Evolutionary conservation across 2,329 filamentous ascomycete genomes (phyloP).

Genomic region (Fusarium multiceps): DNA sequence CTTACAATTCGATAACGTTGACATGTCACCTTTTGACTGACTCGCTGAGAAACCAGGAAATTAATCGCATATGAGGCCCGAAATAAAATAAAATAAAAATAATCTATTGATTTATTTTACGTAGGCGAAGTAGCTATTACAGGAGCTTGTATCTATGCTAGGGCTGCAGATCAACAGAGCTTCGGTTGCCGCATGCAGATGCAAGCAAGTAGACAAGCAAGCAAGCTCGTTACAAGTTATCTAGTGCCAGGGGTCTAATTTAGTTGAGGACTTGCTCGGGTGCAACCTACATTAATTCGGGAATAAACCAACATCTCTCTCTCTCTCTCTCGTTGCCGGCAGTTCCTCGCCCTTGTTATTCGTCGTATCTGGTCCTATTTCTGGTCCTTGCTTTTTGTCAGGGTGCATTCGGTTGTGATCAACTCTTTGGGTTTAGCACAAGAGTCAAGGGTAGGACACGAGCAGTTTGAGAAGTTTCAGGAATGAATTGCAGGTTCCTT

Average conservation of each 20-base stretch:
- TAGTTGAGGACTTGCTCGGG: slow-evolving; percentile 5
- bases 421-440: slow-evolving; percentile 10
- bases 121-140: neutral
- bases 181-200: slow-evolving; percentile 14
- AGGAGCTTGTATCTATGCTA: neutral
- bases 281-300: neutral
- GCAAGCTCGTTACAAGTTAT: slow-evolving; percentile 9
- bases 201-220: slow-evolving; percentile 13
- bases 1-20: slow-evolving; percentile 1
- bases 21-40: slow-evolving; percentile 6
- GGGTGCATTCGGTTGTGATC: slow-evolving; percentile 1
- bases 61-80: neutral
- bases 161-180: slow-evolving; percentile 3
- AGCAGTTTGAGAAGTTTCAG: slow-evolving; percentile 4
- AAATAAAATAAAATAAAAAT: neutral
- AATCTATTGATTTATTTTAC: neutral
- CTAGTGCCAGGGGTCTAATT: slow-evolving; percentile 6
- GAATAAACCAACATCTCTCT: slow-evolving; percentile 2
- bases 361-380: neutral
- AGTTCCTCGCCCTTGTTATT: neutral
- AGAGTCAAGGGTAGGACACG: neutral
- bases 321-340: neutral
- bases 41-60: neutral
- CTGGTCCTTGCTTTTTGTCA: slow-evolving; percentile 1
- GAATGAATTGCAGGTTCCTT: neutral